Percentiles rank a stretch among this genome's conserved stretches.
These are phyloP conservation scores for Fusarium sp. DNA, from an alignment of 2,329 filamentous ascomycete genomes.

Conservation along the genomic window DNA sequence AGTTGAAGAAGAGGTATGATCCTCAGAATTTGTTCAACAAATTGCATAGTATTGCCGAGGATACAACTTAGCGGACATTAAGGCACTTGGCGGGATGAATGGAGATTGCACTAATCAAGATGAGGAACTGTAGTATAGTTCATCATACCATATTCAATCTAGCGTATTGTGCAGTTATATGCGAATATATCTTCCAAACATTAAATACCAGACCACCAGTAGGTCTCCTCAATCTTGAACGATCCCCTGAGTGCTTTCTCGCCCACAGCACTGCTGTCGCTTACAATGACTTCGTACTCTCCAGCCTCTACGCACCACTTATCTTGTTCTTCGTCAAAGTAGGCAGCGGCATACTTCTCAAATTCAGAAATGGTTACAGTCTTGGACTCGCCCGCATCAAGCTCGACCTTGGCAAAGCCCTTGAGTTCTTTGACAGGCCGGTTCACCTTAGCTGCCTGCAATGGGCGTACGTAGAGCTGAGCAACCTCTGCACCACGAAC, in stretches of 20 bases:
- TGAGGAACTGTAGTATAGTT: background rate
- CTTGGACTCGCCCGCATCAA: slow-evolving; percentile 70
- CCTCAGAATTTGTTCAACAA: slow-evolving; percentile 51
- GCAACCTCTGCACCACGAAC: slow-evolving; percentile 65
- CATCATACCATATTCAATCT: background rate
- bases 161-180: background rate
- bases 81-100: background rate
- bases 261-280: slow-evolving; percentile 64
- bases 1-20: slow-evolving; percentile 51
- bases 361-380: slow-evolving; percentile 65
- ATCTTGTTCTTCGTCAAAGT: slow-evolving; percentile 75
- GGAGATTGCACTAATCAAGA: background rate
- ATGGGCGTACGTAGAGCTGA: slow-evolving; percentile 66
- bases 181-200: background rate
- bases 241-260: slow-evolving; percentile 60
- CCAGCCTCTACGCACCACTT: slow-evolving; percentile 76
- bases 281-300: slow-evolving; percentile 71
- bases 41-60: slow-evolving; percentile 41
- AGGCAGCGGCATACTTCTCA: slow-evolving; percentile 74
- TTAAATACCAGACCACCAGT: slow-evolving; percentile 73
- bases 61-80: background rate
- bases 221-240: slow-evolving; percentile 70
- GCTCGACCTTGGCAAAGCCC: slow-evolving; percentile 71
- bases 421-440: slow-evolving; percentile 71
- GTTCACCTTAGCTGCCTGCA: slow-evolving; percentile 65